Evolutionary conservation across 345 rosid species (phyloP).

Genomic region (Moringa oleifera): DNA sequence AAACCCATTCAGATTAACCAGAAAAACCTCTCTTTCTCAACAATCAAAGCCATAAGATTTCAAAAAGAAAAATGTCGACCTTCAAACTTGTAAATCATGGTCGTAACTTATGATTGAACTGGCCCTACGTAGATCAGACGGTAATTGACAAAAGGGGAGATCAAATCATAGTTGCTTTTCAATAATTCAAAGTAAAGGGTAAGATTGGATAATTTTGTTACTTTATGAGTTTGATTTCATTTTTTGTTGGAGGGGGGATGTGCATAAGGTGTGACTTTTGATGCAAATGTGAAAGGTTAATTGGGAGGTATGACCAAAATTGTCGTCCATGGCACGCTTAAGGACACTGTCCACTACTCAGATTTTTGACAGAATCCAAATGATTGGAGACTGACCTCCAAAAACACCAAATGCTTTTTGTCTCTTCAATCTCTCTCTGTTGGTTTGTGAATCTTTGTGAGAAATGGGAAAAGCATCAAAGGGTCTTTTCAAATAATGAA

Average conservation of each 20-base stretch:
- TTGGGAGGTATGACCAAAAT: constrained; percentile 6
- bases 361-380: constrained; percentile 20
- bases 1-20: too few relatives aligned
- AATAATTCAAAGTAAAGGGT: background rate
- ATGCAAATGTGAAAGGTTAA: constrained; percentile 10
- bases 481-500: constrained; percentile 23
- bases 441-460: background rate
- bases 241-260: too few relatives aligned
- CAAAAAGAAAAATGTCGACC: too few relatives aligned
- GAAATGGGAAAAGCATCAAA: constrained; percentile 1
- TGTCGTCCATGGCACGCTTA: constrained; percentile 40
- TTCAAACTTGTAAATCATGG: too few relatives aligned
- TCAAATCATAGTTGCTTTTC: background rate
- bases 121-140: background rate
- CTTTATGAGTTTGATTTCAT: too few relatives aligned
- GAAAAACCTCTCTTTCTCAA: too few relatives aligned
- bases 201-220: background rate
- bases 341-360: constrained; percentile 16
- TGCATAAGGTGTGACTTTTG: constrained; percentile 32
- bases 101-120: background rate
- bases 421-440: constrained; percentile 3
- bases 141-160: background rate
- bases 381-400: constrained; percentile 25
- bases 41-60: too few relatives aligned
- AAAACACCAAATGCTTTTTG: constrained; percentile 1